Conservation (phyloP, 2,329 filamentous ascomycete genomes). For the Chaetomiaceae sp. region DNA sequence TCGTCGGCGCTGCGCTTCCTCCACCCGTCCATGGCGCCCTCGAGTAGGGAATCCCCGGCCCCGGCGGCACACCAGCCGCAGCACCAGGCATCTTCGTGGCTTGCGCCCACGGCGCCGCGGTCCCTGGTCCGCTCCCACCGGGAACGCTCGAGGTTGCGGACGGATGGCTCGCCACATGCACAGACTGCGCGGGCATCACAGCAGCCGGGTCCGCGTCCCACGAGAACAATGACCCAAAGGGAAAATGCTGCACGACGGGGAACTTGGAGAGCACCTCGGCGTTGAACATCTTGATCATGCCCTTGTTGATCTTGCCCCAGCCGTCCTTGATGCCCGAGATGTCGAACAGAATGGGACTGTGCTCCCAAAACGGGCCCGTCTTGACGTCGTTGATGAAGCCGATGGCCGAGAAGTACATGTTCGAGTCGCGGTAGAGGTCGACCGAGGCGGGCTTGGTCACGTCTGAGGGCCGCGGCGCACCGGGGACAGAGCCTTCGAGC, state of each 20-base stretch:
- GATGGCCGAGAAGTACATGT: constrained; percentile 93
- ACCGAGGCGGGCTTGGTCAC: constrained; percentile 63
- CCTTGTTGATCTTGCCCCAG: constrained; percentile 99
- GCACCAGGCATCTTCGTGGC: constrained; percentile 25
- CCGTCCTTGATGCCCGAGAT: constrained; percentile 85
- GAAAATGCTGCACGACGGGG: constrained; percentile 96
- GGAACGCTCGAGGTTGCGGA: constrained; percentile 33
- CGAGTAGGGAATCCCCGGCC: constrained; percentile 36
- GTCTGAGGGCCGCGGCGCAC: constrained; percentile 66
- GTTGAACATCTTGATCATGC: constrained; percentile 99
- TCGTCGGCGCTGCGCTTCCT: constrained; percentile 9
- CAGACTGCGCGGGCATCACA: constrained; percentile 41
- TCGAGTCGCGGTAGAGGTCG: constrained; percentile 58
- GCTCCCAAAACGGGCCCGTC: constrained; percentile 92
- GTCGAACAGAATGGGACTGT: constrained; percentile 90
- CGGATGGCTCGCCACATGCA: constrained; percentile 54
- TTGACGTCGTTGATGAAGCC: constrained; percentile 98
- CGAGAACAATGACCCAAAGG: constrained; percentile 73
- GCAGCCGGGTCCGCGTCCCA: constrained; percentile 68
- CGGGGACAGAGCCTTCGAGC: constrained; percentile 69
- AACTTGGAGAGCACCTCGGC: constrained; percentile 96
- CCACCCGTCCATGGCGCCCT: constrained; percentile 25
- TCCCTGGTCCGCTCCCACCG: constrained; percentile 11
- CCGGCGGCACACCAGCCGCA: constrained; percentile 5
- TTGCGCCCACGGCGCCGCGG: constrained; percentile 30